phyloP scores from a whole-genome alignment of 129 eudicot species.

The Solidago caesia region DNA sequence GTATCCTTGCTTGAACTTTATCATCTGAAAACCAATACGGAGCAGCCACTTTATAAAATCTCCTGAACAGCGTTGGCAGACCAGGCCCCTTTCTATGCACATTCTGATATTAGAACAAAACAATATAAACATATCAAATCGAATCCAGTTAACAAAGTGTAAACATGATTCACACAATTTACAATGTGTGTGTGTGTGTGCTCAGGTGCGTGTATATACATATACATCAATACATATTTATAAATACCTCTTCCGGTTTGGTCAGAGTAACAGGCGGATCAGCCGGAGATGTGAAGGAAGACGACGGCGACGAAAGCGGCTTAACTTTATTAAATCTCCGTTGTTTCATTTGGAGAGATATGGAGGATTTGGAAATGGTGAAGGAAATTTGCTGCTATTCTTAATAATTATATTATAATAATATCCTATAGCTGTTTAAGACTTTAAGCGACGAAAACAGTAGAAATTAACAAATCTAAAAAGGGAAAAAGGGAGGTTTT shows the following conservation, averaged over 20 bases:
- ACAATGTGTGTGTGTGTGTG: no score
- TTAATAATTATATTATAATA: no score
- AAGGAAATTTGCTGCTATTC: no score
- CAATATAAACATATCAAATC: no score
- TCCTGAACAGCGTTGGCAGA: slow-evolving; percentile 54
- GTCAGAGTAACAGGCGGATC: slow-evolving; percentile 21
- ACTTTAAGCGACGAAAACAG: no score
- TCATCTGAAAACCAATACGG: slow-evolving; percentile 97
- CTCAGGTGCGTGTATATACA: neutral
- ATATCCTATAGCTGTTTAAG: no score
- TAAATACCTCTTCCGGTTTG: slow-evolving; percentile 27
- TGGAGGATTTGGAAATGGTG: neutral
- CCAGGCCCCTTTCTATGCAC: slow-evolving; percentile 49
- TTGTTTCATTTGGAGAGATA: neutral
- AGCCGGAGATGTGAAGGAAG: neutral
- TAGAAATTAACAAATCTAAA: no score
- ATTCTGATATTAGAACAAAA: slow-evolving; percentile 18
- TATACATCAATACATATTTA: neutral
- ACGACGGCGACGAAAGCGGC: neutral
- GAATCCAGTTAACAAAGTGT: no score
- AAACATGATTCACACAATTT: no score
- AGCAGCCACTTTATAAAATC: slow-evolving; percentile 89
- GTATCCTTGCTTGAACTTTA: slow-evolving; percentile 70
- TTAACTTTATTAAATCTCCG: neutral
- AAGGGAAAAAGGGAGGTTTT: no score